Evolutionary conservation across 2,329 filamentous ascomycete species (phyloP).

Genomic region (Cryphonectria nitschkei): DNA sequence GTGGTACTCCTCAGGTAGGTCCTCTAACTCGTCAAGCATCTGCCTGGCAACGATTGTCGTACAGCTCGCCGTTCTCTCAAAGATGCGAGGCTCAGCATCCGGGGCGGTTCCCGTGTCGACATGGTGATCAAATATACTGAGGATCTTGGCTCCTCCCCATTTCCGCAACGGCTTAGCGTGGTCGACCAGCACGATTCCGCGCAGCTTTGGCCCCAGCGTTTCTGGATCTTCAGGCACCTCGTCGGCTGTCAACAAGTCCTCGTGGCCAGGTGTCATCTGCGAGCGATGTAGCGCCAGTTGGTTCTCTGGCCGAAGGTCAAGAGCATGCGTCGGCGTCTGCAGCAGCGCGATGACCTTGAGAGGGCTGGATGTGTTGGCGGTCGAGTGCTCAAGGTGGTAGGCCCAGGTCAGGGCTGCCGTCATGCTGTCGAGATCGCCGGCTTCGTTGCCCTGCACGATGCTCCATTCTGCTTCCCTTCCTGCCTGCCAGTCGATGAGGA

Average conservation of each 20-base stretch:
- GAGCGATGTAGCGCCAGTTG: constrained; percentile 48
- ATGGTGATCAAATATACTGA: constrained; percentile 52
- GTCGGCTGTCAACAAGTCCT: constrained; percentile 50
- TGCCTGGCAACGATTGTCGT: constrained; percentile 50
- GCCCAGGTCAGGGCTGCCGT: constrained; percentile 50
- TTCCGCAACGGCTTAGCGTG: constrained; percentile 47
- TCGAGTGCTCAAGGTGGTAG: constrained; percentile 50
- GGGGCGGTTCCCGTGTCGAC: constrained; percentile 46
- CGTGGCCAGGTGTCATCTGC: constrained; percentile 49
- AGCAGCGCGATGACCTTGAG: constrained; percentile 50
- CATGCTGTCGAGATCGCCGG: constrained; percentile 49
- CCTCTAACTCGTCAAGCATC: constrained; percentile 50
- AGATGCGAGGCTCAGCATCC: constrained; percentile 47
- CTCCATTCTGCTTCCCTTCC: constrained; percentile 47
- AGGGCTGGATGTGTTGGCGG: constrained; percentile 45
- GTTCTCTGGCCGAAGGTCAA: constrained; percentile 53
- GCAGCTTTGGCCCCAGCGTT: constrained; percentile 45
- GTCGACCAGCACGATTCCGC: constrained; percentile 51
- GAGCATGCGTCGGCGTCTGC: constrained; percentile 48
- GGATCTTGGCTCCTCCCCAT: constrained; percentile 47
- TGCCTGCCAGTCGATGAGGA: constrained; percentile 51
- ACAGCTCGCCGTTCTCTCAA: constrained; percentile 49
- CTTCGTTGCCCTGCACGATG: constrained; percentile 51
- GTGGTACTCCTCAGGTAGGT: constrained; percentile 48
- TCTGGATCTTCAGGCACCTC: constrained; percentile 51